Percentiles rank a stretch among this genome's conserved stretches.
Evolutionary conservation across 2,329 filamentous ascomycete species (phyloP).

Genomic region (Colletotrichum magnum): DNA sequence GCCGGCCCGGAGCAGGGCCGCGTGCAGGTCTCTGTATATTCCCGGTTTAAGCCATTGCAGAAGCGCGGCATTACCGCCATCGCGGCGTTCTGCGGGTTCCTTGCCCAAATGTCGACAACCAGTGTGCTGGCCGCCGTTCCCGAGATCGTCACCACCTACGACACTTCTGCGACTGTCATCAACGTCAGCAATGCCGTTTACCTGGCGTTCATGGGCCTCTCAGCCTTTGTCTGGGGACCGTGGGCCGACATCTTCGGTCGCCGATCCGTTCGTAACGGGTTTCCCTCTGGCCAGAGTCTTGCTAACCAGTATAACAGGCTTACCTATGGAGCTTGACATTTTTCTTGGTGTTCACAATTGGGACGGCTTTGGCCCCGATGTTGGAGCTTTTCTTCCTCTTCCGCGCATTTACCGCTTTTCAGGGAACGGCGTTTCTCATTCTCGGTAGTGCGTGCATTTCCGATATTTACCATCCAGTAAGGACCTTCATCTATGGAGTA

Average conservation of each 20-base stretch:
- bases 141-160: slow-evolving; percentile 76
- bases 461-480: slow-evolving; percentile 52
- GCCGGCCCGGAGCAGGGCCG: not conserved
- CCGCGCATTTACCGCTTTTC: slow-evolving; percentile 80
- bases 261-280: slow-evolving; percentile 61
- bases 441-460: slow-evolving; percentile 77
- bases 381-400: slow-evolving; percentile 81
- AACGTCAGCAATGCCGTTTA: slow-evolving; percentile 82
- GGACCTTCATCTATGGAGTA: slow-evolving; percentile 42
- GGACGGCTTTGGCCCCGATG: slow-evolving; percentile 79
- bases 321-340: slow-evolving; percentile 72
- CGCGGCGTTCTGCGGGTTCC: slow-evolving; percentile 65
- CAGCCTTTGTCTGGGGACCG: slow-evolving; percentile 80
- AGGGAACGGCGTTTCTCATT: slow-evolving; percentile 81
- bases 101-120: slow-evolving; percentile 82
- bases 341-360: slow-evolving; percentile 78
- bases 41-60: slow-evolving; percentile 23
- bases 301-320: slow-evolving; percentile 55
- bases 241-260: slow-evolving; percentile 76
- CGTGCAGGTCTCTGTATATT: slow-evolving; percentile 18
- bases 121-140: slow-evolving; percentile 80
- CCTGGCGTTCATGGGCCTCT: slow-evolving; percentile 80
- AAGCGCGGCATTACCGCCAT: slow-evolving; percentile 39
- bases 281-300: not conserved
- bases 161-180: slow-evolving; percentile 77